Conservation (phyloP, 73 alveolate species). For the Blepharisma japonicum region DNA sequence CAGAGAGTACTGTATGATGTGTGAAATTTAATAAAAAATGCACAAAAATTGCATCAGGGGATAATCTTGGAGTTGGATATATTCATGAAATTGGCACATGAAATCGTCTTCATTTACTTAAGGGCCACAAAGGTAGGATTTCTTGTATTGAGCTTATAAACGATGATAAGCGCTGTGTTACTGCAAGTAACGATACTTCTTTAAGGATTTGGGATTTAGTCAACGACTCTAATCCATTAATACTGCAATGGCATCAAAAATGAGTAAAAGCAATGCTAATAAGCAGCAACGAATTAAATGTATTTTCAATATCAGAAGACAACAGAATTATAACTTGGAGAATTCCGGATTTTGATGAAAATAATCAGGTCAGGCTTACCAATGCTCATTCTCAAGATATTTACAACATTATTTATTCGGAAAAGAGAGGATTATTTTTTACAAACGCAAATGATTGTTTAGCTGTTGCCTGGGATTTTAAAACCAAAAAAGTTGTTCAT, state of each 20-base stretch:
- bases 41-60: background rate
- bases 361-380: no score
- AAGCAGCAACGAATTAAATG: background rate
- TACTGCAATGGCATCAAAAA: background rate
- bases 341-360: background rate
- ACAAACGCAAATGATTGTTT: background rate
- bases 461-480: background rate
- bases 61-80: background rate
- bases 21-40: background rate
- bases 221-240: background rate
- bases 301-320: background rate
- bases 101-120: background rate
- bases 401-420: no score
- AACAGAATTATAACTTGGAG: background rate
- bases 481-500: background rate
- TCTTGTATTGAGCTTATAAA: background rate
- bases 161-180: background rate
- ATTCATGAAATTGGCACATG: background rate
- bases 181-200: background rate
- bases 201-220: background rate
- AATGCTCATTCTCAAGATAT: no score
- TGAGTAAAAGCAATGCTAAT: conserved; percentile 13
- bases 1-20: background rate
- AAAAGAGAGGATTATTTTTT: no score
- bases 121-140: background rate